phyloP scores from a whole-genome alignment of 2,329 filamentous ascomycete genomes.

The Allantophomopsis cytisporea region DNA sequence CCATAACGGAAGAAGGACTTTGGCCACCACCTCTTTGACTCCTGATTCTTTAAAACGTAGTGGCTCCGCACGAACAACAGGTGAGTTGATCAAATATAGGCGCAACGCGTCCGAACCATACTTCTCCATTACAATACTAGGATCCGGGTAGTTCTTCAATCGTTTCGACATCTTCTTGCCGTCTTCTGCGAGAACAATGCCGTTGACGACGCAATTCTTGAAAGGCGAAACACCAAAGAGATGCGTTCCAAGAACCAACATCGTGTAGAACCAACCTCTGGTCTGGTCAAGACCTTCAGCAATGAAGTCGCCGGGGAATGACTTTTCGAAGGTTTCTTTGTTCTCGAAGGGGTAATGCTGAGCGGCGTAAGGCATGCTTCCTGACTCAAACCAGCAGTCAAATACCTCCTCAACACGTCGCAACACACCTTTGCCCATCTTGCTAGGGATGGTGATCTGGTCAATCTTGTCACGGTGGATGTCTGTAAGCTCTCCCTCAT shows the following conservation, averaged over 20 bases:
- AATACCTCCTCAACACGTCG: conserved; percentile 79
- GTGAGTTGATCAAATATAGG: conserved; percentile 94
- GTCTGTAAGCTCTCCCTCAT: conserved; percentile 68
- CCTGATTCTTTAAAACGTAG: conserved; percentile 83
- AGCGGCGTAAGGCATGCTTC: conserved; percentile 88
- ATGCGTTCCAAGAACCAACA: conserved; percentile 78
- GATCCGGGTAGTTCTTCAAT: conserved; percentile 91
- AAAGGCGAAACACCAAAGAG: conserved; percentile 78
- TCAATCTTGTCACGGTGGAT: conserved; percentile 90
- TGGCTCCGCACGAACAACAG: conserved; percentile 83
- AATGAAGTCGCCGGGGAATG: conserved; percentile 88
- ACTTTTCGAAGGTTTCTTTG: conserved; percentile 62
- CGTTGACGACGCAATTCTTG: conserved; percentile 93
- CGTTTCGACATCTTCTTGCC: conserved; percentile 99
- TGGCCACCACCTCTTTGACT: conserved; percentile 89
- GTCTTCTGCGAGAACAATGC: conserved; percentile 84
- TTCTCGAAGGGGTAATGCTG: conserved; percentile 91
- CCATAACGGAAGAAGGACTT: conserved; percentile 83
- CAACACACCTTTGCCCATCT: conserved; percentile 72
- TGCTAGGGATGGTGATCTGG: conserved; percentile 84
- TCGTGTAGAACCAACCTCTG: conserved; percentile 91
- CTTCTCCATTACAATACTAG: conserved; percentile 65
- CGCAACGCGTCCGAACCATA: conserved; percentile 88
- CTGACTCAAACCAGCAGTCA: conserved; percentile 95
- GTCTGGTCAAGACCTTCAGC: conserved; percentile 90